Base-by-base conservation (phyloP, 1,284 basidiomycete species). In the Violaceomyces palustris region DNA sequence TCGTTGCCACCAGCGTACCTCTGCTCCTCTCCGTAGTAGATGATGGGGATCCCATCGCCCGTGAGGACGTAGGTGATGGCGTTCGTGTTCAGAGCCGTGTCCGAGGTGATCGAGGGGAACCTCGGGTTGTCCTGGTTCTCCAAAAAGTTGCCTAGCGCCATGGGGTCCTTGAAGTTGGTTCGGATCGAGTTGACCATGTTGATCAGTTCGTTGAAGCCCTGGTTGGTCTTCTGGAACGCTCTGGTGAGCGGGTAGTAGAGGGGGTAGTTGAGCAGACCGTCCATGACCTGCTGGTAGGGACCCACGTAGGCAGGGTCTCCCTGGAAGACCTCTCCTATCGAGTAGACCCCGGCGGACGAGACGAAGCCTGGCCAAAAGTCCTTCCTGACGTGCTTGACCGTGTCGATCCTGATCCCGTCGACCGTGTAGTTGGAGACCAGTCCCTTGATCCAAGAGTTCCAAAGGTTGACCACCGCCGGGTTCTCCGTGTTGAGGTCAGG, bases 251-350 rank as follows among this genome's bases (percentile, higher is more conserved):
- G 86, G 71, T 81, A 88, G 69, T 85, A 81, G 22, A 86, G 76
- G 18, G 84, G 79, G 0, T 82, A 82, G 59, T 84, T 82, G 32
- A 85, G 57, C 23, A 78, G 72, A 4, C 80, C 82, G 61, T 46
- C 78, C 67, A 76, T 45, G 18, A 74, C 53, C 22, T 64, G 63
- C 1, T 69, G 74, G 68, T 72, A 77, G 46, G 38, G 30, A 21
- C 44, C 26, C 8, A 63, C 66, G 39, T 42, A 85, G 74, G 75
- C 72, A 24, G 85, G 77, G 39, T 82, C 78, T 35, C 76, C 68
- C 22, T 79, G 80, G 57, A 82, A 83, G 17, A 89, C 84, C 74
- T 89, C 87, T 25, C 87, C 87, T 39, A 88, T 85, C 51, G 85
- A 87, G 75, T 87, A 90, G 27, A 88, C 84, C 1, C 84, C 85